Base-by-base conservation (phyloP, 805 yeast species). In the Wickerhamiella shivajii region DNA sequence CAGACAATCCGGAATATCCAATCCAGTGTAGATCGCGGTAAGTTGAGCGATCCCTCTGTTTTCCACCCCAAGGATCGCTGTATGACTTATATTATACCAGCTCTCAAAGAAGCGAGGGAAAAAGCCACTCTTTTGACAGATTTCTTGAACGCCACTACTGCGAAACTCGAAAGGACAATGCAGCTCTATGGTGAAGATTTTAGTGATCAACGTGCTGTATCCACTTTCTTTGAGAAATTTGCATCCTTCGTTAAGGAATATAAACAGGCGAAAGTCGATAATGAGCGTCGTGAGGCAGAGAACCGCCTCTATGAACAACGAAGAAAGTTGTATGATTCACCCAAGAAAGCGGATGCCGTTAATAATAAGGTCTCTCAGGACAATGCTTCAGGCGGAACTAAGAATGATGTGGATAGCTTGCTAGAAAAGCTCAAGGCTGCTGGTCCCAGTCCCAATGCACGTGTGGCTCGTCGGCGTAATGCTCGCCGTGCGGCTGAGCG, bases 141-240 rank as follows among this genome's bases (percentile, higher is more conserved):
- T 34, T 85, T 78, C 43, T 61, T 76, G 18, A 66, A 64, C 36
- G 57, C 71, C 16, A 72, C 87, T 0, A 56, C 74, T 36, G 60
- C 67, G 27, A 81, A 77, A 39, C 79, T 78, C 49, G 70, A 71
- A 34, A 63, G 66, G 21, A 60, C 84, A 41, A 77, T 90, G 92
- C 66, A 66, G 41, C 73, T 69, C 45, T 90, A 80, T 51, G 97
- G 96, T n/a, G 98, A 90, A 55, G 92, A 81, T 51, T 65, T 78
- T 1, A 56, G 53, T 6, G 96, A 87, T 52, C 60, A 67, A 24
- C 61, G 64, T 43, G 69, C 85, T 12, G 67, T 76, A 34, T 68
- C 70, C 39, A 58, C 73, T 0, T 87, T 90, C 46, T 81, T 87
- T 50, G 64, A 61, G 40, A 80, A 81, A 52, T 78, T 90, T 55